These are phyloP conservation scores for Adansonia grandidieri DNA, from an alignment of 441 rosid genomes.

Conservation along the genomic window DNA sequence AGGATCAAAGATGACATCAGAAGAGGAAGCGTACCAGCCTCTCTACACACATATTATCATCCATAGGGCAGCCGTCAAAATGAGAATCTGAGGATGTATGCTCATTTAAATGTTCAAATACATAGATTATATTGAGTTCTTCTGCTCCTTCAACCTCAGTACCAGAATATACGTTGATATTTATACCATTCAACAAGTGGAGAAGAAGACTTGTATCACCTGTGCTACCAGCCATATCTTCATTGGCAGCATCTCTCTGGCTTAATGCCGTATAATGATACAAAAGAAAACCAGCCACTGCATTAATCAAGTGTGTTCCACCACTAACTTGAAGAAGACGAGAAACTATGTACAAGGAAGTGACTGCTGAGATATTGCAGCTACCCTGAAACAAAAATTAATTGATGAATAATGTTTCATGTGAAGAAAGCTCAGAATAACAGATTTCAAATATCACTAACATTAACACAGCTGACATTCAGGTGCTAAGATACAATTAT, in stretches of 20 bases:
- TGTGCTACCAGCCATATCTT: constrained; percentile 24
- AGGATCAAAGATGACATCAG: background rate
- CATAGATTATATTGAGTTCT: constrained; percentile 33
- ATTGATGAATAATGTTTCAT: constrained; percentile 12
- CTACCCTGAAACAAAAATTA: constrained; percentile 41
- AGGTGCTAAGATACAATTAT: background rate
- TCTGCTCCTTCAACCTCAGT: constrained; percentile 39
- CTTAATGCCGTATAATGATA: constrained; percentile 44
- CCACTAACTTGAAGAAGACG: constrained; percentile 67
- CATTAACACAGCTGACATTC: background rate
- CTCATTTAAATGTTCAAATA: constrained; percentile 28
- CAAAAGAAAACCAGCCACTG: constrained; percentile 49
- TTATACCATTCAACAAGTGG: constrained; percentile 35
- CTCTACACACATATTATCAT: constrained; percentile 36
- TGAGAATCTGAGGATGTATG: constrained; percentile 32
- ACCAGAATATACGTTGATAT: constrained; percentile 32
- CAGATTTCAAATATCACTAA: constrained; percentile 5
- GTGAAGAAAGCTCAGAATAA: background rate
- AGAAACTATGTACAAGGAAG: constrained; percentile 62
- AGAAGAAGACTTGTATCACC: constrained; percentile 35
- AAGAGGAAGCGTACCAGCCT: constrained; percentile 23
- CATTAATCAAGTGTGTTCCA: constrained; percentile 48
- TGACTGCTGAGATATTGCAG: constrained; percentile 48
- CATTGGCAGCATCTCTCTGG: constrained; percentile 34
- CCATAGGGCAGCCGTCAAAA: constrained; percentile 24